Evolutionary conservation across 2,329 filamentous ascomycete genomes (phyloP), one percentile per base, ranked within the genome.

Genomic region (Hypoxylon sp.): DNA sequence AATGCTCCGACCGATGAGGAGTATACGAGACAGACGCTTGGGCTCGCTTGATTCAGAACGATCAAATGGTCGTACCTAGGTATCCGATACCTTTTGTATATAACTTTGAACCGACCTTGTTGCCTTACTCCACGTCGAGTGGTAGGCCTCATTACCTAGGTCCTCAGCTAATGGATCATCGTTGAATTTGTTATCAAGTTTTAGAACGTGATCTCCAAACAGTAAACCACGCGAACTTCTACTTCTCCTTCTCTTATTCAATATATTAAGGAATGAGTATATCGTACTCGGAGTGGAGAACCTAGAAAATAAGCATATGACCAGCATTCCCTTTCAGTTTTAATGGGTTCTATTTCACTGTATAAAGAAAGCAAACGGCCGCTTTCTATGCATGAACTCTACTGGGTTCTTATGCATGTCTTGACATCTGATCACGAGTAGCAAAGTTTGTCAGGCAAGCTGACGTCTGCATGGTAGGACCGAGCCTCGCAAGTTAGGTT

Each of bases 1-100:
- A 84, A 85, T 50, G 76, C 85, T 19, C 80, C 80, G 0, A 74
- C 75, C 4, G 81, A 83, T 41, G 81, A 81, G 29, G 77, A 80
- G 53, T 75, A 74, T 23, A 74, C 73, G 30, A 64, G 73, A 51
- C 75, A 76, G 58, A 72, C 72, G 54, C 50, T 76, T 23, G 73
- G 71, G 16, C 63, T 70, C 27, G 57, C 30, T 30, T 73, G 50
- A 67, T 56, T 46, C 51, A 47, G 37, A 41, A 52, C 34, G 45
- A 39, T 39, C 41, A 16, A 41, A 23, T 58, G n/a, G 30, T 7
- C 12, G 50, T 30, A 29, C 34, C n/a, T n/a, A n/a, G n/a, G n/a
- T n/a, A n/a, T n/a, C 37, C 9, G 9, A 34, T 45, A 11, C 54
- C 16, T 48, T n/a, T 54, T 53, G 32, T 53, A 56, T 32, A 14